A percentile compares a stretch with the other conserved stretches of the same genome.
Conservation (phyloP, 352 stramenopile species). For the Phytophthora kernoviae region DNA sequence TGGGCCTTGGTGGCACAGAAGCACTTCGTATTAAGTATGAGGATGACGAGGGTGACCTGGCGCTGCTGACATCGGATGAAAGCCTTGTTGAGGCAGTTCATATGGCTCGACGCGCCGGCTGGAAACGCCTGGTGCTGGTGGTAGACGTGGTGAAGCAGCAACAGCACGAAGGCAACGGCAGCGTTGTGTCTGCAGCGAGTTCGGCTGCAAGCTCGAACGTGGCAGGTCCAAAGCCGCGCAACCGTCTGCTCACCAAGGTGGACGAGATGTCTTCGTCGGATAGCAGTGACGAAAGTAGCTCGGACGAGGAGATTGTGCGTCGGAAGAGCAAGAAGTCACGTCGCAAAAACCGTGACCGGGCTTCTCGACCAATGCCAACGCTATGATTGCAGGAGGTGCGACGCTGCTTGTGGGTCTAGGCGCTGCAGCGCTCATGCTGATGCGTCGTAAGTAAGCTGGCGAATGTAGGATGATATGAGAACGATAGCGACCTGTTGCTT, state of each 20-base stretch:
- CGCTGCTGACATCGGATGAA: conserved; percentile 84
- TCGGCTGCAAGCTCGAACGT: conserved; percentile 34
- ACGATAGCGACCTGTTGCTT: background rate
- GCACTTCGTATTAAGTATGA: conserved; percentile 86
- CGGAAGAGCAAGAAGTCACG: conserved; percentile 52
- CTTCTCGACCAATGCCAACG: conserved; percentile 24
- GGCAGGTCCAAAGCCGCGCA: conserved; percentile 32
- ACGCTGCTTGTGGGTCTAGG: conserved; percentile 56
- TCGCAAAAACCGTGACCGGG: conserved; percentile 45
- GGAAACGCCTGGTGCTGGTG: conserved; percentile 84
- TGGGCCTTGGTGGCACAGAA: conserved; percentile 61
- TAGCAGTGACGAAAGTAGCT: conserved; percentile 38
- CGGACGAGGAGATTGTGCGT: conserved; percentile 48
- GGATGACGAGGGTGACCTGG: conserved; percentile 87
- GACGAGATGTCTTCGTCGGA: conserved; percentile 74
- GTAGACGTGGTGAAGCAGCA: conserved; percentile 76
- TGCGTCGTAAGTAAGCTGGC: conserved; percentile 62
- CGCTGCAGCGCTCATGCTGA: conserved; percentile 54
- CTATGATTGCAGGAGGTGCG: conserved; percentile 39
- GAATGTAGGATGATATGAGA: conserved; percentile 20
- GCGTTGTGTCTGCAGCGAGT: conserved; percentile 41
- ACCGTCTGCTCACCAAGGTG: conserved; percentile 78
- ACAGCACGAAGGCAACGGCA: conserved; percentile 36
- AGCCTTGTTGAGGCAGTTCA: conserved; percentile 85
- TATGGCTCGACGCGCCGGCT: conserved; percentile 85